Percentiles rank a stretch among this genome's conserved stretches.
Conservation (phyloP, 1,139 yeast species). For the Casaregolazyma lundiana region DNA sequence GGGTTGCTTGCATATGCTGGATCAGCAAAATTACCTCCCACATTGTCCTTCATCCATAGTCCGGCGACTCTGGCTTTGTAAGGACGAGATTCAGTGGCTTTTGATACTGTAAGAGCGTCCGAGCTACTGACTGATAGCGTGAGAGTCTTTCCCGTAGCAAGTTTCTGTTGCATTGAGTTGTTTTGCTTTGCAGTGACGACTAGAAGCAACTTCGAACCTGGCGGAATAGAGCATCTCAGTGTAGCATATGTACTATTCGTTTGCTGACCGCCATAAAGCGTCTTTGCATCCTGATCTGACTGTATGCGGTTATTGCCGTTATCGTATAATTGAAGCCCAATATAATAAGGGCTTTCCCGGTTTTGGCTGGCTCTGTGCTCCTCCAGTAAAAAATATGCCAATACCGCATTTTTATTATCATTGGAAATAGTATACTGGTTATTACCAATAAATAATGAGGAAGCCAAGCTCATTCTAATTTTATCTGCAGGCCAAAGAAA, state of each 20-base stretch:
- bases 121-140: slow-evolving; percentile 40
- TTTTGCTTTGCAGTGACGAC: slow-evolving; percentile 12
- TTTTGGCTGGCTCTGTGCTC: slow-evolving; percentile 22
- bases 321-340: slow-evolving; percentile 25
- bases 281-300: slow-evolving; percentile 3
- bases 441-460: slow-evolving; percentile 32
- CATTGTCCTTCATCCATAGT: slow-evolving; percentile 44
- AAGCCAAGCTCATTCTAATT: slow-evolving; percentile 10
- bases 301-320: slow-evolving; percentile 18
- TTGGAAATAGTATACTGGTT: slow-evolving; percentile 51
- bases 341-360: slow-evolving; percentile 18
- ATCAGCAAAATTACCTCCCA: slow-evolving; percentile 57
- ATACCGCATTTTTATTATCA: slow-evolving; percentile 28
- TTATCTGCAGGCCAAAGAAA: slow-evolving; percentile 32
- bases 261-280: neutral
- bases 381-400: slow-evolving; percentile 50
- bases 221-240: slow-evolving; percentile 6
- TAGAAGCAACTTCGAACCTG: slow-evolving; percentile 2
- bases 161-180: slow-evolving; percentile 24
- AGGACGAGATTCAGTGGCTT: slow-evolving; percentile 33
- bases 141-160: slow-evolving; percentile 24
- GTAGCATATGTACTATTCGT: slow-evolving; percentile 5
- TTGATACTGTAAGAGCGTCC: slow-evolving; percentile 27
- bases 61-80: slow-evolving; percentile 33
- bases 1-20: slow-evolving; percentile 58